phyloP scores from a whole-genome alignment of 1,139 yeast species.

The Suhomyces panamericanus region DNA sequence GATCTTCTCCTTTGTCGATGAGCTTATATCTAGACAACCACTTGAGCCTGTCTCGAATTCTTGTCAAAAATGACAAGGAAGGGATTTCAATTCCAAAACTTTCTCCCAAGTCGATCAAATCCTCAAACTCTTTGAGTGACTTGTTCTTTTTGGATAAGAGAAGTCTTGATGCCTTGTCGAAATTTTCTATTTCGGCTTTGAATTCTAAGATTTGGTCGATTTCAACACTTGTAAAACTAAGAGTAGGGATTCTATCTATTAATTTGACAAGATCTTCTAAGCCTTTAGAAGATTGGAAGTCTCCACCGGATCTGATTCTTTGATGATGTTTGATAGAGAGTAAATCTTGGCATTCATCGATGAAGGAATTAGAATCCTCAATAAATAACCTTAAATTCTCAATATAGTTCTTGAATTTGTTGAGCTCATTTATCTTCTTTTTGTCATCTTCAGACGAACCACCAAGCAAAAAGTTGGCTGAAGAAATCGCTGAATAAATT shows the following conservation, averaged over 20 bases:
- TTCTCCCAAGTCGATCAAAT: constrained; percentile 53
- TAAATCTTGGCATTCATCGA: constrained; percentile 56
- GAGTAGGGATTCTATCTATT: constrained; percentile 46
- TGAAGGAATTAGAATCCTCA: constrained; percentile 49
- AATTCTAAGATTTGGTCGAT: constrained; percentile 59
- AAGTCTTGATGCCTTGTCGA: constrained; percentile 49
- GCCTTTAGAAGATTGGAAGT: constrained; percentile 18
- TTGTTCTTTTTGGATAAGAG: constrained; percentile 31
- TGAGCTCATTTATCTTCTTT: constrained; percentile 15
- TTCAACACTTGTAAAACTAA: constrained; percentile 58
- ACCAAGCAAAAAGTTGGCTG: constrained; percentile 18
- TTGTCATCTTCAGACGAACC: constrained; percentile 15
- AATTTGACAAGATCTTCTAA: constrained; percentile 32
- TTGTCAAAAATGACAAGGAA: constrained; percentile 48
- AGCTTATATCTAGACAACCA: constrained; percentile 49
- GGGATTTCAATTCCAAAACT: constrained; percentile 60
- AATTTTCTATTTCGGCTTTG: constrained; percentile 53
- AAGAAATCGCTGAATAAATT: constrained; percentile 38
- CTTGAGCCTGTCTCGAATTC: constrained; percentile 46
- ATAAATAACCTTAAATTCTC: constrained; percentile 47
- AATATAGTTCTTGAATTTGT: constrained; percentile 20
- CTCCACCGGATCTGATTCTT: constrained; percentile 36
- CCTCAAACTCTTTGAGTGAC: constrained; percentile 42
- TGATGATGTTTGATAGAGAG: constrained; percentile 54
- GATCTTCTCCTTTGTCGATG: constrained; percentile 44